Evolutionary conservation across 1,139 yeast genomes (phyloP).

Genomic region (Scheffersomyces cryptocercus): DNA sequence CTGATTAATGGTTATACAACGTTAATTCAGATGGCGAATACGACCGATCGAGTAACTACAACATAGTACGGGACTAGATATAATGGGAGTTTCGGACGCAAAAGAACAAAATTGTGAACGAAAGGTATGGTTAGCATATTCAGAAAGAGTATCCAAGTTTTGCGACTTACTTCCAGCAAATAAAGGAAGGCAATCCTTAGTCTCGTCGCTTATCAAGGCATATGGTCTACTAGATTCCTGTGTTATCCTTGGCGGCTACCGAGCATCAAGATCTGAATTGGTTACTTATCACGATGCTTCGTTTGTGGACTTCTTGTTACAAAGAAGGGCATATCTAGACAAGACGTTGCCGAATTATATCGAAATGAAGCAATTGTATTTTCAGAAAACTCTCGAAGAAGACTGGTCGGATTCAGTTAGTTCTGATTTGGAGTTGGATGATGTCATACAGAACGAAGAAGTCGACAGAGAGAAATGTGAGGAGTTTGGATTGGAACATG

Average conservation of each 20-base stretch:
- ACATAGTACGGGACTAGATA: too few relatives aligned
- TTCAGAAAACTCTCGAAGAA: not conserved
- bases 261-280: conserved; percentile 26
- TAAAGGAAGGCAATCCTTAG: conserved; percentile 49
- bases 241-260: conserved; percentile 23
- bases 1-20: too few relatives aligned
- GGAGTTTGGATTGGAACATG: conserved; percentile 51
- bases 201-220: conserved; percentile 43
- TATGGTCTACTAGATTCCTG: conserved; percentile 33
- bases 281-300: conserved; percentile 38
- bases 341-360: not conserved
- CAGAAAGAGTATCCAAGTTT: conserved; percentile 20
- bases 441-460: conserved; percentile 4
- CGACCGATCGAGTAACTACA: too few relatives aligned
- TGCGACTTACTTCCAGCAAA: conserved; percentile 56
- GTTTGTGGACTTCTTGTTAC: conserved; percentile 36
- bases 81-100: too few relatives aligned
- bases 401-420: too few relatives aligned
- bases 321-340: conserved; percentile 15
- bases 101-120: conserved; percentile 3
- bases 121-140: conserved; percentile 23
- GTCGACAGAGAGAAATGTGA: conserved; percentile 6
- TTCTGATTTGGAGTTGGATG: not conserved
- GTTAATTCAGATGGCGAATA: too few relatives aligned
- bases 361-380: not conserved